phyloP scores from a whole-genome alignment of 2,329 filamentous ascomycete species.

The Aspergillus pseudoviridinutans region DNA sequence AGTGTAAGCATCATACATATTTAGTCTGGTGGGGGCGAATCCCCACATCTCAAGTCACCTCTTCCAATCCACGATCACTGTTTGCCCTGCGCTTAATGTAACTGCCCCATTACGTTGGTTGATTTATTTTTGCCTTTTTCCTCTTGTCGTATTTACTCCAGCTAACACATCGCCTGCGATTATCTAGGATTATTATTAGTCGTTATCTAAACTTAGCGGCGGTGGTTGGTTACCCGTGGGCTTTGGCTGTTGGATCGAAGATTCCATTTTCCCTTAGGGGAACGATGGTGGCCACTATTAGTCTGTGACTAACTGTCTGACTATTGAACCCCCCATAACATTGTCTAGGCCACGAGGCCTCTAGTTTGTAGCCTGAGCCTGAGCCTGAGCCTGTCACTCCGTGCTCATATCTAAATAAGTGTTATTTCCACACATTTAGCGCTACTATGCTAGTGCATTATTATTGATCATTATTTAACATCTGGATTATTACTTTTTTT shows the following conservation, averaged over 20 bases:
- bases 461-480: neutral
- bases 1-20: conserved; percentile 21
- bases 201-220: neutral
- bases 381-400: too few relatives aligned
- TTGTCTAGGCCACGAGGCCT: neutral
- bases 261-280: neutral
- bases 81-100: neutral
- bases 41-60: neutral
- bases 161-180: neutral
- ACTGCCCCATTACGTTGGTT: neutral
- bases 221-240: neutral
- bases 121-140: neutral
- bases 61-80: neutral
- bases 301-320: neutral
- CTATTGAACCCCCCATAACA: too few relatives aligned
- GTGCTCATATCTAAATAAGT: too few relatives aligned
- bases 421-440: neutral
- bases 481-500: too few relatives aligned
- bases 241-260: neutral
- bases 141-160: neutral
- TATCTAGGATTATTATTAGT: neutral
- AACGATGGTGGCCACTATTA: neutral
- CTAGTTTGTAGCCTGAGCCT: neutral
- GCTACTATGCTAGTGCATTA: neutral
- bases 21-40: conserved; percentile 6